These are phyloP conservation scores for Pyronema omphalodes DNA, from an alignment of 495 filamentous ascomycete genomes.

Conservation along the genomic window DNA sequence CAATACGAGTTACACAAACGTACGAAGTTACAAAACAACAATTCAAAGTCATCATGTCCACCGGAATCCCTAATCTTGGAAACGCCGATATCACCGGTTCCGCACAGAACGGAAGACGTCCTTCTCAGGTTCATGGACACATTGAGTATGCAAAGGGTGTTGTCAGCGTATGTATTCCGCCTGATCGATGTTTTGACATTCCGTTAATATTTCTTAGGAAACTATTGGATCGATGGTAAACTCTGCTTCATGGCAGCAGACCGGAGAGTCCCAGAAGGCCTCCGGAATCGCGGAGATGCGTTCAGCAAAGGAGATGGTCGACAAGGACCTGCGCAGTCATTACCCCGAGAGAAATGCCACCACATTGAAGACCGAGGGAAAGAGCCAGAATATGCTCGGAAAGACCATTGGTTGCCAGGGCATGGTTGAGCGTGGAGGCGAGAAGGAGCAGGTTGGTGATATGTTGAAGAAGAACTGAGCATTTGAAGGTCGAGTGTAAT, in stretches of 20 bases:
- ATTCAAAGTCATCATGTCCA: not conserved
- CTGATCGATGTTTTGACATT: not conserved
- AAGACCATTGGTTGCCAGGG: not conserved
- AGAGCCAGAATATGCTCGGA: not conserved
- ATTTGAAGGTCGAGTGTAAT: not conserved
- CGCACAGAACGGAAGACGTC: not conserved
- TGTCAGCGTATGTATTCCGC: not conserved
- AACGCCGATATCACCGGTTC: not conserved
- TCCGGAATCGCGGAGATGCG: not conserved
- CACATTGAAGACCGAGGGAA: not conserved
- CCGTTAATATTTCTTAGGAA: not conserved
- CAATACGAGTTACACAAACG: too few species aligned
- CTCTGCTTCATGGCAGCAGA: not conserved
- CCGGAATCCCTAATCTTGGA: constrained; percentile 1
- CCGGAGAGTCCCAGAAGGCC: not conserved
- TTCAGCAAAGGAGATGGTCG: constrained; percentile 1
- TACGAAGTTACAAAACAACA: too few species aligned
- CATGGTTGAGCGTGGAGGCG: not conserved
- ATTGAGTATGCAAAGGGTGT: constrained; percentile 1
- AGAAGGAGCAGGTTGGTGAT: not conserved
- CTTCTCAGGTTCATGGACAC: not conserved
- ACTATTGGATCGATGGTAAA: not conserved
- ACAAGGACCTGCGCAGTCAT: not conserved
- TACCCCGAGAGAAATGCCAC: not conserved
- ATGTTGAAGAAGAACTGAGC: not conserved